Base-by-base conservation (phyloP, 805 yeast species). In the Starmerella stigmatis region DNA sequence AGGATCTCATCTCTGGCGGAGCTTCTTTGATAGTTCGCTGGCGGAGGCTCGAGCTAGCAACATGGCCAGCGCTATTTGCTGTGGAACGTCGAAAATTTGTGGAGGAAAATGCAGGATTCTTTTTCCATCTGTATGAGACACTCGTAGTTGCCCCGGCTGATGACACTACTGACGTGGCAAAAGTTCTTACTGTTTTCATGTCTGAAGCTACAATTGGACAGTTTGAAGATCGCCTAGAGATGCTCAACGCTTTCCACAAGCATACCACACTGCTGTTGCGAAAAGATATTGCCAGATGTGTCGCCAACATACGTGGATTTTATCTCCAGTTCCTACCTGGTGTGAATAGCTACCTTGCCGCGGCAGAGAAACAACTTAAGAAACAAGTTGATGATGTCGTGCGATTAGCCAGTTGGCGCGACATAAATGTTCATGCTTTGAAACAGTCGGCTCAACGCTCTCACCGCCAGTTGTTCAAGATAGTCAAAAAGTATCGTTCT, bases 331-430 rank as follows among this genome's bases (percentile, higher is more conserved):
- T 83, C 57, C 44, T 62, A 3, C 67, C 73, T 0, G 54, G 60
- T 1, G 65, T 89, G n/a, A 59, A 61, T 2, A 73, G 71, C 0
- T 61, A 65, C 10, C 58, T 86, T 9, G 56, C 54, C 0, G 57
- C 58, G 1, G 70, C 71, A 1, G 78, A 71, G 60, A 75, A 72
- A 55, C 61, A 64, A 3, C 65, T 89, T 28, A 85, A 79, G 47
- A 89, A 88, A 58, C 86, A 86, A 41, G 74, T 92, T 10, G 71
- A 77, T 28, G 98, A 92, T 47, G 79, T 86, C 3, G 86, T 92
- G 34, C 65, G 85, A 36, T 69, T 92, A 13, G 96, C 98, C 1
- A 84, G 95, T 57, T 94, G 97, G 97, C 86, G 88, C 55, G 99
- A 92, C 65, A 88, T 86, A 11, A 94, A 92, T 57, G 76, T 86